Conservation (phyloP, 2,329 filamentous ascomycete genomes). For the Plectosphaerella sp. region DNA sequence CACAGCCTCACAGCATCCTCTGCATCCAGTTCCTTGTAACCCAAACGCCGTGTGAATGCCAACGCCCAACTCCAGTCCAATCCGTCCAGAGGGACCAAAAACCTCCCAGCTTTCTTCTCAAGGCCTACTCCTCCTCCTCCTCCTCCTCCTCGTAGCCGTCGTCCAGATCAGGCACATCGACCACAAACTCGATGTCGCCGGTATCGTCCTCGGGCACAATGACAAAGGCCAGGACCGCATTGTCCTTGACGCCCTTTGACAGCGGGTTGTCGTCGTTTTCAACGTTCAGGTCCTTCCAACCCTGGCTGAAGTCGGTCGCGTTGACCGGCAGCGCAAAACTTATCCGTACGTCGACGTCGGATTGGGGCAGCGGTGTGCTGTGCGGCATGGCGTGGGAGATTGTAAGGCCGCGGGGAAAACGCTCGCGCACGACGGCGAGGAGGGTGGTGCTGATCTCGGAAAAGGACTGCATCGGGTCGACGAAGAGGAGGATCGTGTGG, state of each 20-base stretch:
- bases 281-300: conserved; percentile 44
- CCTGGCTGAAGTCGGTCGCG: conserved; percentile 37
- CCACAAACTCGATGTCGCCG: conserved; percentile 36
- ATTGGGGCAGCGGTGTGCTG: conserved; percentile 32
- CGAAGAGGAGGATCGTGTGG: conserved; percentile 65
- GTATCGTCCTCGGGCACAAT: conserved; percentile 35
- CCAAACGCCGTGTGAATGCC: not conserved
- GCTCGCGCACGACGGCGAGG: conserved; percentile 50
- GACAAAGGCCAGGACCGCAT: conserved; percentile 44
- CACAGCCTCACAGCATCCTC: too few species aligned
- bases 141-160: conserved; percentile 36
- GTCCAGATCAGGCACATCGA: conserved; percentile 37
- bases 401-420: conserved; percentile 50
- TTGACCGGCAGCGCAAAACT: conserved; percentile 42
- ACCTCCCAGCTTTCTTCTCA: not conserved
- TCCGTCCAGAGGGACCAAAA: not conserved
- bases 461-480: conserved; percentile 54
- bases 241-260: conserved; percentile 40
- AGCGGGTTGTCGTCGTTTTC: conserved; percentile 32
- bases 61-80: not conserved
- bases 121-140: conserved; percentile 10
- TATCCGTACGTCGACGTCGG: conserved; percentile 35
- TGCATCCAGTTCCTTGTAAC: not conserved
- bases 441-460: conserved; percentile 53
- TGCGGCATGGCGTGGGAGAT: conserved; percentile 24